A percentile compares a stretch with the other conserved stretches of the same genome.
phyloP scores from a whole-genome alignment of 352 stramenopile species.

The Phytophthora agathidicida region DNA sequence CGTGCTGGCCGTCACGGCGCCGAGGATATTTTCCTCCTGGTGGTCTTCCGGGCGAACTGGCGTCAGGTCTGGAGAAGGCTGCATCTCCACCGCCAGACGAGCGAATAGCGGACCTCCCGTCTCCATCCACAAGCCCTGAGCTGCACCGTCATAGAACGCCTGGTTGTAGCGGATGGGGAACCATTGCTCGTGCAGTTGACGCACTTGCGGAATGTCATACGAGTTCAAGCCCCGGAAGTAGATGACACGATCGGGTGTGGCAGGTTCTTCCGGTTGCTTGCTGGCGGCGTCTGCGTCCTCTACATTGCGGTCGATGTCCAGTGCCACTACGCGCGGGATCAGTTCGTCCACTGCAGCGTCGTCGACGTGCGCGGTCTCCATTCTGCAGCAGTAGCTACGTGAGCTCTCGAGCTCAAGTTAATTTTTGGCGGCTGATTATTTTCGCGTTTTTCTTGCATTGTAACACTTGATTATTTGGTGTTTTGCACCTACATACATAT shows the following conservation, averaged over 20 bases:
- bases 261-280: slow-evolving; percentile 11
- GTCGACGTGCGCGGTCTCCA: slow-evolving; percentile 12
- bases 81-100: slow-evolving; percentile 76
- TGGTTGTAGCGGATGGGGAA: slow-evolving; percentile 97
- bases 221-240: slow-evolving; percentile 76
- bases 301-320: slow-evolving; percentile 26
- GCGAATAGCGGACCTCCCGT: slow-evolving; percentile 90
- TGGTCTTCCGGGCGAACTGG: not conserved
- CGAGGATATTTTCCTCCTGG: slow-evolving; percentile 71
- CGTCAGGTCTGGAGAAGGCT: slow-evolving; percentile 22
- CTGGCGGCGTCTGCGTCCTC: slow-evolving; percentile 4
- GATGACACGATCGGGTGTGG: slow-evolving; percentile 46
- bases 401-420: not conserved
- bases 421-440: slow-evolving; percentile 5
- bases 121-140: slow-evolving; percentile 86
- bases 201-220: slow-evolving; percentile 90
- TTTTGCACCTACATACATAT: not conserved
- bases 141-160: slow-evolving; percentile 95
- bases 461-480: slow-evolving; percentile 15
- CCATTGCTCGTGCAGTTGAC: slow-evolving; percentile 95
- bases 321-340: slow-evolving; percentile 18
- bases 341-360: slow-evolving; percentile 10
- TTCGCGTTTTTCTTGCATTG: slow-evolving; percentile 10
- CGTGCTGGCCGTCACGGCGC: slow-evolving; percentile 91
- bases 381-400: slow-evolving; percentile 4